These are phyloP conservation scores for Begonia masoniana DNA, from an alignment of 306 rosid species.

Conservation along the genomic window DNA sequence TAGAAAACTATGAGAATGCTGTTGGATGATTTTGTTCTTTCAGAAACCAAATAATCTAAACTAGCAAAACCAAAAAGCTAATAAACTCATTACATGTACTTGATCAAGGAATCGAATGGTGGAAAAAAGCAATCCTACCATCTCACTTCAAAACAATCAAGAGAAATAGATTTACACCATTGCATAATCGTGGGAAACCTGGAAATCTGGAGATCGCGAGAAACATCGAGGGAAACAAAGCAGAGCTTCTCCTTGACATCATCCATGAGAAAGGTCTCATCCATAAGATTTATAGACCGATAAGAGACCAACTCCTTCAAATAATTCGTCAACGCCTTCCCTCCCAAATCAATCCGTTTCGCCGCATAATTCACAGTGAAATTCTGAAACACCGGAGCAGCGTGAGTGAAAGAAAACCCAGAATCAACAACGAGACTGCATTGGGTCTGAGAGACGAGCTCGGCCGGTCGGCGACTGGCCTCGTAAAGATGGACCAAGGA, in stretches of 20 bases:
- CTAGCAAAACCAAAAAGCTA: too few species aligned
- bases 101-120: too few species aligned
- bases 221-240: slow-evolving; percentile 64
- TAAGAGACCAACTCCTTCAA: slow-evolving; percentile 83
- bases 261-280: slow-evolving; percentile 73
- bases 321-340: slow-evolving; percentile 79
- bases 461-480: slow-evolving; percentile 51
- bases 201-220: slow-evolving; percentile 53
- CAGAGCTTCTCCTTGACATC: slow-evolving; percentile 93
- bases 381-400: slow-evolving; percentile 79
- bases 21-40: background rate
- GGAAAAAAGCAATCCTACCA: too few species aligned
- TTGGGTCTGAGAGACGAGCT: slow-evolving; percentile 53
- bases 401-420: slow-evolving; percentile 91
- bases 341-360: slow-evolving; percentile 76
- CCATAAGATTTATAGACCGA: slow-evolving; percentile 78
- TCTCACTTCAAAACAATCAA: too few species aligned
- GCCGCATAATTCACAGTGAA: slow-evolving; percentile 63
- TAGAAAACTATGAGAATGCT: too few species aligned
- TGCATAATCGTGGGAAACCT: slow-evolving; percentile 18
- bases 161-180: too few species aligned
- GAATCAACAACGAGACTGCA: slow-evolving; percentile 86
- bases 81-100: too few species aligned
- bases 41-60: slow-evolving; percentile 3
- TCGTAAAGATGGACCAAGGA: slow-evolving; percentile 75